Evolutionary conservation across 805 yeast genomes (phyloP), one percentile per base, ranked within the genome.

Genomic region (Wickerhamomyces mucosus): DNA sequence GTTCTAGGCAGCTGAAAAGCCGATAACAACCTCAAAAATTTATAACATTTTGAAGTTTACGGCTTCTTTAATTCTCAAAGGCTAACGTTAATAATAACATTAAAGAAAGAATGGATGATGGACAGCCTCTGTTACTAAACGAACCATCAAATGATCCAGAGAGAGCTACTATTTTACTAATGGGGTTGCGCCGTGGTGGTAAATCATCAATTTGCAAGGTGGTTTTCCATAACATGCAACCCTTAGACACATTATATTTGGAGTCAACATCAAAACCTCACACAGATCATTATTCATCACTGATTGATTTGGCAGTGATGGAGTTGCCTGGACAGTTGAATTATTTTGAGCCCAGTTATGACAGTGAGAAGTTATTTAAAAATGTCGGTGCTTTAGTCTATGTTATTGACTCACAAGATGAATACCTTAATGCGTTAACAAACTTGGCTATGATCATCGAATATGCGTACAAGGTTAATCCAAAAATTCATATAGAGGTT

Each of bases 121-220:
- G 38, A 11, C 36, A 35, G 12, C 36, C 31, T 7, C 19, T 18
- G 8, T 18, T 32, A 10, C 21, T 34, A 10, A 33, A 28, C 7
- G 48, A 45, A 13, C 41, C 51, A n/a, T 56, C 64, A 4, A 58
- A 59, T 19, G 79, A 72, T 39, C 65, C 77, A 23, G 78, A 75
- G 50, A 34, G 51, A 9, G 94, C 94, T n/a, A 80, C 86, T 23
- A 75, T 86, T 28, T 65, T 86, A 18, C 57, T 86, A 34, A 83
- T 86, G 95, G 96, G 96, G 1, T 67, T 86, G 21, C 70, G 95
- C 28, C 38, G 50, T 52, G 82, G 89, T 15, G 98, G 98, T 11
- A 92, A 92, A 57, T 84, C 96, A 7, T 86, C 96, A 4, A 92
- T 92, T 20, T 78, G 96, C 48, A 86, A 89, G 51, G 97, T 92